Conservation (phyloP, 768 basidiomycete species). For the Termitomyces sp. region DNA sequence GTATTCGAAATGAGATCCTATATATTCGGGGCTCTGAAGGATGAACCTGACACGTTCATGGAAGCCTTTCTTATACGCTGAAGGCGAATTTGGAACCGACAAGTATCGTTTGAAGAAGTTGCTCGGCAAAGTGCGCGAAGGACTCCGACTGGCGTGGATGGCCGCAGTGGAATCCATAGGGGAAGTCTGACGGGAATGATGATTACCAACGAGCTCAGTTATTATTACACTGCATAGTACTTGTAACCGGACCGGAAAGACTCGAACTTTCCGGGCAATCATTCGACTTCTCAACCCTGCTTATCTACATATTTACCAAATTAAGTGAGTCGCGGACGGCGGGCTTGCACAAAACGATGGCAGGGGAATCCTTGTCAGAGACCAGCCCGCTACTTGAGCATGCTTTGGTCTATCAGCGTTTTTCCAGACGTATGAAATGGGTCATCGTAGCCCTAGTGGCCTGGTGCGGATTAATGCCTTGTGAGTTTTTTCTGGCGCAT, state of each 20-base stretch:
- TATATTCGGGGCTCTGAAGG: background rate
- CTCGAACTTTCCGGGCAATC: too few species aligned
- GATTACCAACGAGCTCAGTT: too few species aligned
- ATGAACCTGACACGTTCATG: background rate
- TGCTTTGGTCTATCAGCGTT: slow-evolving; percentile 52
- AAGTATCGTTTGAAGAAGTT: background rate
- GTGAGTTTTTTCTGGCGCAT: slow-evolving; percentile 31
- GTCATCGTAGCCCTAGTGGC: slow-evolving; percentile 56
- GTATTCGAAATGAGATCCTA: background rate
- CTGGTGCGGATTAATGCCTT: slow-evolving; percentile 57
- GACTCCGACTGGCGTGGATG: background rate
- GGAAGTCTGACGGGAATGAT: too few species aligned
- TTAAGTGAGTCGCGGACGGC: background rate
- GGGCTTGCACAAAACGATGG: background rate
- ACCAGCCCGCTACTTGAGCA: slow-evolving; percentile 33
- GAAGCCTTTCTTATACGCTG: background rate
- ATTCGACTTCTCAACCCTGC: too few species aligned
- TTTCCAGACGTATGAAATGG: slow-evolving; percentile 48
- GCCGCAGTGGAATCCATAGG: background rate
- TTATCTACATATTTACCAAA: too few species aligned
- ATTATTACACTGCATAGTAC: too few species aligned
- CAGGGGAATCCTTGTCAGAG: slow-evolving; percentile 20
- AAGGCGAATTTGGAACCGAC: background rate
- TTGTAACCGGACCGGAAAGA: too few species aligned
- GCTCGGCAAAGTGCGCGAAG: background rate